Percentiles rank a stretch among this genome's conserved stretches.
Evolutionary conservation across 495 filamentous ascomycete species (phyloP).

Genomic region (Daldinia concentrica): DNA sequence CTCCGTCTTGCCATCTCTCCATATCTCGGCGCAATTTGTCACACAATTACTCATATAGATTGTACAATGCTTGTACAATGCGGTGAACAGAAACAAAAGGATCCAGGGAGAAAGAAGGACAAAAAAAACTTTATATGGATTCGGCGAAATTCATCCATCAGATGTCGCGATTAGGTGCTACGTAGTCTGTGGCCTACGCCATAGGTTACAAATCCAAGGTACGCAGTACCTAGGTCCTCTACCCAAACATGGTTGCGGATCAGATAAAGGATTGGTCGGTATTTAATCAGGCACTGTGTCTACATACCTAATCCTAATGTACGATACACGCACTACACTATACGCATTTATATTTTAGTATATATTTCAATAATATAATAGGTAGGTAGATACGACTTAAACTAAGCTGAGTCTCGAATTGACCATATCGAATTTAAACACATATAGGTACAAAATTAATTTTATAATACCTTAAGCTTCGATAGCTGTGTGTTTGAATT

Average conservation of each 20-base stretch:
- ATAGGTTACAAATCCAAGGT: conserved; percentile 33
- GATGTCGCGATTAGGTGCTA: conserved; percentile 37
- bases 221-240: conserved; percentile 20
- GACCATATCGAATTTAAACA: not conserved
- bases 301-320: not conserved
- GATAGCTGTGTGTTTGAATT: conserved; percentile 12
- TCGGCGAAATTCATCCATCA: conserved; percentile 37
- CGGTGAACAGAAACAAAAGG: conserved; percentile 27
- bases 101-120: conserved; percentile 10
- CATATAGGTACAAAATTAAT: not conserved
- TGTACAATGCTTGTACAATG: conserved; percentile 21
- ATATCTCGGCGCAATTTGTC: not conserved
- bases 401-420: not conserved
- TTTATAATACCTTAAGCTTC: not conserved
- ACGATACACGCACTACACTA: not conserved
- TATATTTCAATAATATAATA: not conserved
- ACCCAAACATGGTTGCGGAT: conserved; percentile 29
- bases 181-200: conserved; percentile 18
- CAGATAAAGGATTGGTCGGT: conserved; percentile 38
- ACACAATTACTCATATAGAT: not conserved
- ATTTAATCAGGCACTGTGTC: conserved; percentile 7
- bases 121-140: conserved; percentile 13
- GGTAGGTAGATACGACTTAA: not conserved
- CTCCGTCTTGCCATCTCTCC: not conserved
- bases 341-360: not conserved